phyloP scores from a whole-genome alignment of 768 basidiomycete genomes.

The Dictyophora rubrovolvata region DNA sequence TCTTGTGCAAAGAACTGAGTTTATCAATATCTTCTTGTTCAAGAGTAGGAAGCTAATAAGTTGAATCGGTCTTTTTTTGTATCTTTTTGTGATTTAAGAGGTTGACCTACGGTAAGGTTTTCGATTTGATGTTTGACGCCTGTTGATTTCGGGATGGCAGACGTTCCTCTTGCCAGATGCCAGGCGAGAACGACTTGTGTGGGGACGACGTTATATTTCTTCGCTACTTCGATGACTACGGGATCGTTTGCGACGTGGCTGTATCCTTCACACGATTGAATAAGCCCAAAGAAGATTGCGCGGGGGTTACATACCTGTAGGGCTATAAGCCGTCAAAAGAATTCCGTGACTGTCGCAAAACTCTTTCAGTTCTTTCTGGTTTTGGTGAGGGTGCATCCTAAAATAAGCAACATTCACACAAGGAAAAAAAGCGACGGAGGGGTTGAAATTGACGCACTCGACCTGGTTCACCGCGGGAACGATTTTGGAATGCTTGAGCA shows the following conservation, averaged over 20 bases:
- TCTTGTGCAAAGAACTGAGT: conserved; percentile 24
- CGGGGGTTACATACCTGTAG: conserved; percentile 26
- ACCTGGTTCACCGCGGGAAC: conserved; percentile 40
- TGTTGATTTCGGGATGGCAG: conserved; percentile 38
- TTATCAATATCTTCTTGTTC: conserved; percentile 24
- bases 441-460: conserved; percentile 19
- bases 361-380: conserved; percentile 34
- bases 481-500: conserved; percentile 32
- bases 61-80: too few relatives aligned
- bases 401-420: neutral
- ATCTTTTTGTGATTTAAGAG: too few relatives aligned
- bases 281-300: neutral
- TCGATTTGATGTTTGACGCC: conserved; percentile 37
- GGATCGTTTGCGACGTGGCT: conserved; percentile 36
- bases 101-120: conserved; percentile 33
- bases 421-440: neutral
- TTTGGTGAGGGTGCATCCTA: conserved; percentile 43
- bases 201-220: conserved; percentile 36
- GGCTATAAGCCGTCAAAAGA: conserved; percentile 37
- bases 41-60: conserved; percentile 22
- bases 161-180: conserved; percentile 36
- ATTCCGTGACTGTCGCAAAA: conserved; percentile 44
- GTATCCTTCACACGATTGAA: conserved; percentile 25
- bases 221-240: conserved; percentile 32
- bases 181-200: conserved; percentile 43